A percentile compares a stretch with the other conserved stretches of the same genome.
Evolutionary conservation across 2,329 filamentous ascomycete genomes (phyloP).

Genomic region (Colletotrichum camelliae): DNA sequence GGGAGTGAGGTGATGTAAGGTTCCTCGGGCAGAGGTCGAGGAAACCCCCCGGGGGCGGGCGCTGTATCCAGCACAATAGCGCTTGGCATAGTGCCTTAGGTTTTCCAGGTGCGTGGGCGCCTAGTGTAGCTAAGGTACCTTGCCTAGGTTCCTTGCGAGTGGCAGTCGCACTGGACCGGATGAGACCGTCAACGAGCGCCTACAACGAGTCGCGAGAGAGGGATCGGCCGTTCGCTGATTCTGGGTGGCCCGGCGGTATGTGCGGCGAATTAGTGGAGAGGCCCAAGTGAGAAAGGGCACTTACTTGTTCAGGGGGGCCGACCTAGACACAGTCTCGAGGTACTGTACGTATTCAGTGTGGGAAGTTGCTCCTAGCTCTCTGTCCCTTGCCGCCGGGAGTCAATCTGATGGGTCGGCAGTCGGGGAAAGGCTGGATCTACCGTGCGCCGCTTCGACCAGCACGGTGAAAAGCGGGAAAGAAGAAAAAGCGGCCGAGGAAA

Average conservation of each 20-base stretch:
- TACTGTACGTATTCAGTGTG: neutral
- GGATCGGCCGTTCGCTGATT: constrained; percentile 18
- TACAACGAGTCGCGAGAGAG: neutral
- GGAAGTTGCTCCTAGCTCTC: neutral
- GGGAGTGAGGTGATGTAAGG: neutral
- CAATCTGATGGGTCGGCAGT: neutral
- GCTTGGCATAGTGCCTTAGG: neutral
- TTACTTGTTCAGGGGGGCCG: neutral
- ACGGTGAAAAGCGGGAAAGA: neutral
- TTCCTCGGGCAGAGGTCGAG: neutral
- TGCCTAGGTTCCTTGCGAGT: neutral
- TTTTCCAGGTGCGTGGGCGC: neutral
- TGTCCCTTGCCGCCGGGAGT: neutral
- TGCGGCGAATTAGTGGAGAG: constrained; percentile 64
- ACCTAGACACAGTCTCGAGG: neutral
- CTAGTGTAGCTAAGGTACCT: neutral
- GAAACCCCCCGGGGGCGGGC: neutral
- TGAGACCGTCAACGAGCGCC: neutral
- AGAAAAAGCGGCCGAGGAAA: constrained; percentile 18
- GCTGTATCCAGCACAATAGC: neutral
- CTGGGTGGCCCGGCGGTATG: constrained; percentile 57
- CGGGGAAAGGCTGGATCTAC: neutral
- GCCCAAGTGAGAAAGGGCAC: constrained; percentile 16
- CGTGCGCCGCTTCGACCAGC: neutral
- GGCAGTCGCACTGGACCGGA: neutral